Percentiles rank a stretch among this genome's conserved stretches.
phyloP scores from a whole-genome alignment of 2,329 filamentous ascomycete genomes.

The Penicillium sp. region DNA sequence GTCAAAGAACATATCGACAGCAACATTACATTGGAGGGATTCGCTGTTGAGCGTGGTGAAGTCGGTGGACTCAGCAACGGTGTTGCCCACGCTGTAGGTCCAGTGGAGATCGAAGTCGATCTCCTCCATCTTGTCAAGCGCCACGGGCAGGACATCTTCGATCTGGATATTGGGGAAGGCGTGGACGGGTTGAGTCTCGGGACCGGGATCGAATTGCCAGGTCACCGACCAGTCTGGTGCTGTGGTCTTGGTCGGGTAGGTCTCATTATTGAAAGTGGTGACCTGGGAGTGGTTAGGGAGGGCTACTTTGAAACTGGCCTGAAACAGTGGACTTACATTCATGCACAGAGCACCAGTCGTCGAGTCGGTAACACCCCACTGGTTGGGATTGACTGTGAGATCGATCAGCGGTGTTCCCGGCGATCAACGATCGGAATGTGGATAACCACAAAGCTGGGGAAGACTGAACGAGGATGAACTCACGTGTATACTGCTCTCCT shows the following conservation, averaged over 20 bases:
- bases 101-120: slow-evolving; percentile 51
- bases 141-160: slow-evolving; percentile 47
- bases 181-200: slow-evolving; percentile 50
- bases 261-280: slow-evolving; percentile 52
- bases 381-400: slow-evolving; percentile 55
- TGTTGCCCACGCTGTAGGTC: slow-evolving; percentile 52
- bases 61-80: slow-evolving; percentile 37
- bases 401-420: neutral
- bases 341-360: slow-evolving; percentile 50
- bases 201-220: slow-evolving; percentile 52
- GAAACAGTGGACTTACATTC: slow-evolving; percentile 46
- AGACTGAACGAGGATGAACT: slow-evolving; percentile 24
- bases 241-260: slow-evolving; percentile 48
- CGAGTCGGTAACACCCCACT: slow-evolving; percentile 49
- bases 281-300: slow-evolving; percentile 36
- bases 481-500: slow-evolving; percentile 51
- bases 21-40: slow-evolving; percentile 56
- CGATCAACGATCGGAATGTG: neutral
- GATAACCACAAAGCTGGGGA: neutral
- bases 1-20: slow-evolving; percentile 61
- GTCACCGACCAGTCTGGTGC: slow-evolving; percentile 55
- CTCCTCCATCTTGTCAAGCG: slow-evolving; percentile 39
- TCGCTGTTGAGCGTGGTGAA: slow-evolving; percentile 32
- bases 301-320: neutral
- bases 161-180: slow-evolving; percentile 57